Percentiles rank a stretch among this genome's conserved stretches.
Conservation (phyloP, 2,329 filamentous ascomycete genomes). For the Bimuria novae-zelandiae region DNA sequence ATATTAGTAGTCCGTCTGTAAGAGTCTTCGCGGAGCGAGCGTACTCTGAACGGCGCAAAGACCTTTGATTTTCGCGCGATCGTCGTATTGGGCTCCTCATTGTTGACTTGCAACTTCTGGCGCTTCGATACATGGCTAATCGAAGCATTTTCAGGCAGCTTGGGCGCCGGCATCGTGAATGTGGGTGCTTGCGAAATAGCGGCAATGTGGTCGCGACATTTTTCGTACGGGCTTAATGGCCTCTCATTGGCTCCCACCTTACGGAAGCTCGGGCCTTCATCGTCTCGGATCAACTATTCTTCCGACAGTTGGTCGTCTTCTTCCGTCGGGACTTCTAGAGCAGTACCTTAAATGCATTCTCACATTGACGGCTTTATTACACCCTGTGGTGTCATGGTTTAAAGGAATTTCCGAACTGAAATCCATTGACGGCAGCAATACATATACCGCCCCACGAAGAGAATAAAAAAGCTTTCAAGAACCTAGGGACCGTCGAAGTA, state of each 20-base stretch:
- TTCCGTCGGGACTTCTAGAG: no score
- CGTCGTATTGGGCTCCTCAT: conserved; percentile 48
- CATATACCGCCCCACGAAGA: no score
- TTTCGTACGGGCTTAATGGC: not conserved
- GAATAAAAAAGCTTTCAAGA: no score
- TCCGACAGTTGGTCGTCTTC: no score
- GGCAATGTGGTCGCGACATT: not conserved
- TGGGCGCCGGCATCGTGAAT: conserved; percentile 53
- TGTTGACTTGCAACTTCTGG: conserved; percentile 35
- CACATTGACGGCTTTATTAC: no score
- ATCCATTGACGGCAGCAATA: no score
- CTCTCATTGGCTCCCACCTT: conserved; percentile 1
- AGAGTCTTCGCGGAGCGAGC: conserved; percentile 29
- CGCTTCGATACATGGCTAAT: conserved; percentile 70
- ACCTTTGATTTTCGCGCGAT: conserved; percentile 68
- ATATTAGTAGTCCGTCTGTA: not conserved
- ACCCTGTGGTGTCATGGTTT: no score
- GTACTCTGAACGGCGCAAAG: conserved; percentile 90
- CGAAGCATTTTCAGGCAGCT: conserved; percentile 50
- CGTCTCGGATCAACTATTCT: not conserved
- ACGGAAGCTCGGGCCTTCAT: not conserved
- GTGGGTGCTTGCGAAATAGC: not conserved
- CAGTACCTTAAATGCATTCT: no score
- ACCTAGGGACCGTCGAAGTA: no score
- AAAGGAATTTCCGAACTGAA: no score